Percentiles rank a stretch among this genome's conserved stretches.
Evolutionary conservation across 805 yeast species (phyloP).

Genomic region (Debaryomyces tyrocola): DNA sequence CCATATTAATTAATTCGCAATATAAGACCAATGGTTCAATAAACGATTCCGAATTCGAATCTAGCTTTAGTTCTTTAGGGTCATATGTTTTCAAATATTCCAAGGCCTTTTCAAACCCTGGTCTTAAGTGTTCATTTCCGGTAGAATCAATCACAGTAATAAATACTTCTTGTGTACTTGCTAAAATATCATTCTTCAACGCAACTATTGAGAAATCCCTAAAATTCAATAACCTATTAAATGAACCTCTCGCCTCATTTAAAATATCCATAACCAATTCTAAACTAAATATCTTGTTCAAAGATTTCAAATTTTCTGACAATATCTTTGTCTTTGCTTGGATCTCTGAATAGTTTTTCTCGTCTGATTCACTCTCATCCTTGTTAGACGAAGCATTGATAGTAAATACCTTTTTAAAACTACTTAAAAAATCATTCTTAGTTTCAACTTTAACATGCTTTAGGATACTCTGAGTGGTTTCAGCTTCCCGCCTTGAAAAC

Average conservation of each 20-base stretch:
- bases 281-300: conserved; percentile 75
- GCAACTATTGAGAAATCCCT: conserved; percentile 34
- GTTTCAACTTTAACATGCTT: conserved; percentile 50
- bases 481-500: conserved; percentile 45
- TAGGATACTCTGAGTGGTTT: conserved; percentile 47
- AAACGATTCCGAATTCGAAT: conserved; percentile 24
- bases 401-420: conserved; percentile 63
- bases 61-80: conserved; percentile 42
- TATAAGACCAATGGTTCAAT: conserved; percentile 87
- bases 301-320: conserved; percentile 69
- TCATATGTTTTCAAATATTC: conserved; percentile 67
- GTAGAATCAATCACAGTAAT: conserved; percentile 61
- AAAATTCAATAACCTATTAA: conserved; percentile 53
- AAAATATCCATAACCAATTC: conserved; percentile 74
- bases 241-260: conserved; percentile 63
- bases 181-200: conserved; percentile 30
- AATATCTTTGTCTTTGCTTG: conserved; percentile 81
- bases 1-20: conserved; percentile 87
- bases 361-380: conserved; percentile 13
- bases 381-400: conserved; percentile 26
- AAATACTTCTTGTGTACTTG: conserved; percentile 61
- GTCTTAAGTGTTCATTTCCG: conserved; percentile 72
- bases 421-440: conserved; percentile 59
- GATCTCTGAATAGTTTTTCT: conserved; percentile 56
- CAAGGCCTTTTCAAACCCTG: conserved; percentile 84